Conservation (phyloP, 2,329 filamentous ascomycete genomes). For the Penicillium brevicompactum region DNA sequence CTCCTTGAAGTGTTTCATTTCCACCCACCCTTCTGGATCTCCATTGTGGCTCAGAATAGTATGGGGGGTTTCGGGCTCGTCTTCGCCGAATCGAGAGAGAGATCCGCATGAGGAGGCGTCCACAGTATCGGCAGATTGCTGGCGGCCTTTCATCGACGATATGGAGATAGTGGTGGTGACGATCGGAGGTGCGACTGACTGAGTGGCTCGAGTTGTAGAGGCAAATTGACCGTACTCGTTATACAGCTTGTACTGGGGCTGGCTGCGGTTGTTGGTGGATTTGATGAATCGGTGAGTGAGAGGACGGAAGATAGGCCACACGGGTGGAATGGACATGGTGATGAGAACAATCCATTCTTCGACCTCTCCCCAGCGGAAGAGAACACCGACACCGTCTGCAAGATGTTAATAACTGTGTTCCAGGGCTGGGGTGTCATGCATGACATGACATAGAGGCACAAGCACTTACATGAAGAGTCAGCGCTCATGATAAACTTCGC, state of each 20-base stretch:
- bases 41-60: conserved; percentile 9
- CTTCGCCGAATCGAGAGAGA: conserved; percentile 13
- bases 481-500: conserved; percentile 19
- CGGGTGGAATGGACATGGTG: conserved; percentile 26
- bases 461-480: conserved; percentile 20
- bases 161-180: conserved; percentile 18
- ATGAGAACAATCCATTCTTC: conserved; percentile 28
- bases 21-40: conserved; percentile 18
- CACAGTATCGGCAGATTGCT: not conserved
- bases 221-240: conserved; percentile 7
- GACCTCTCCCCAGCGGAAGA: conserved; percentile 24
- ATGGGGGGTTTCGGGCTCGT: conserved; percentile 10
- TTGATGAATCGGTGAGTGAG: conserved; percentile 22
- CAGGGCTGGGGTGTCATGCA: no score
- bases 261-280: conserved; percentile 11
- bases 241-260: conserved; percentile 3
- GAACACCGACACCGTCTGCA: conserved; percentile 19
- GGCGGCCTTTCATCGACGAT: conserved; percentile 9
- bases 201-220: not conserved
- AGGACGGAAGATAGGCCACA: conserved; percentile 25
- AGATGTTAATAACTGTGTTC: not conserved
- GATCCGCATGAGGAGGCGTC: conserved; percentile 13
- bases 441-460: not conserved
- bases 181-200: conserved; percentile 4
- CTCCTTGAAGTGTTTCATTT: conserved; percentile 13